Percentiles rank a stretch among this genome's conserved stretches.
phyloP scores from a whole-genome alignment of 805 yeast genomes.

The Candida suzukii region DNA sequence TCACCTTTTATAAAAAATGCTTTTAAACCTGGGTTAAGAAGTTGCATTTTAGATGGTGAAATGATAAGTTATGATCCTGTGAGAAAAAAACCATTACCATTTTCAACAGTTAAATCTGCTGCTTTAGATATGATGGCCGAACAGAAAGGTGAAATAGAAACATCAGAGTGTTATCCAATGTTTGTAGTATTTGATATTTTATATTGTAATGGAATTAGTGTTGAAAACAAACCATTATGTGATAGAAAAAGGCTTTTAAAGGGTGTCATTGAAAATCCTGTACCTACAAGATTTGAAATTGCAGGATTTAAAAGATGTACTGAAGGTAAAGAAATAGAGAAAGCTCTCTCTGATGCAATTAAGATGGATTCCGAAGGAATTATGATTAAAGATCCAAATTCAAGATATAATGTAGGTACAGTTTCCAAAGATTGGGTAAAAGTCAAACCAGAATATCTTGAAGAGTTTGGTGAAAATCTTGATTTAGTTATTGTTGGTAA shows the following conservation, averaged over 20 bases:
- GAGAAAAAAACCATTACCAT: constrained; percentile 54
- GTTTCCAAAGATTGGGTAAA: constrained; percentile 68
- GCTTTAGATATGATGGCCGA: constrained; percentile 45
- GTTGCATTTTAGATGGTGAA: constrained; percentile 75
- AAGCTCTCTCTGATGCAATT: constrained; percentile 51
- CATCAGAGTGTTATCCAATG: constrained; percentile 38
- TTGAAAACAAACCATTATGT: constrained; percentile 46
- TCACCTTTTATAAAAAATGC: constrained; percentile 27
- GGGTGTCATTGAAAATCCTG: constrained; percentile 34
- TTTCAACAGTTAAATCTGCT: constrained; percentile 70
- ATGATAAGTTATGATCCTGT: constrained; percentile 81
- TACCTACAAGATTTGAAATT: constrained; percentile 43
- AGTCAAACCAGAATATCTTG: constrained; percentile 84
- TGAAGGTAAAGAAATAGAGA: constrained; percentile 45
- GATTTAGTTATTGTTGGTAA: constrained; percentile 79
- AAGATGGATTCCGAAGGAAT: constrained; percentile 72
- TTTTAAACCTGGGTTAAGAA: constrained; percentile 21
- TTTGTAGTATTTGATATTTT: constrained; percentile 69
- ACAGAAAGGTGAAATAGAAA: constrained; percentile 21
- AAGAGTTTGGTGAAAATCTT: constrained; percentile 78
- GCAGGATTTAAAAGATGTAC: constrained; percentile 33
- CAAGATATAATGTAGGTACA: constrained; percentile 55
- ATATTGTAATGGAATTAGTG: constrained; percentile 56
- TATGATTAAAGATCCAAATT: constrained; percentile 57
- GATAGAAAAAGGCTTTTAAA: constrained; percentile 49